A percentile compares a stretch with the other conserved stretches of the same genome.
Conservation (phyloP, 805 yeast species). For the Nakazawaea ambrosiae region DNA sequence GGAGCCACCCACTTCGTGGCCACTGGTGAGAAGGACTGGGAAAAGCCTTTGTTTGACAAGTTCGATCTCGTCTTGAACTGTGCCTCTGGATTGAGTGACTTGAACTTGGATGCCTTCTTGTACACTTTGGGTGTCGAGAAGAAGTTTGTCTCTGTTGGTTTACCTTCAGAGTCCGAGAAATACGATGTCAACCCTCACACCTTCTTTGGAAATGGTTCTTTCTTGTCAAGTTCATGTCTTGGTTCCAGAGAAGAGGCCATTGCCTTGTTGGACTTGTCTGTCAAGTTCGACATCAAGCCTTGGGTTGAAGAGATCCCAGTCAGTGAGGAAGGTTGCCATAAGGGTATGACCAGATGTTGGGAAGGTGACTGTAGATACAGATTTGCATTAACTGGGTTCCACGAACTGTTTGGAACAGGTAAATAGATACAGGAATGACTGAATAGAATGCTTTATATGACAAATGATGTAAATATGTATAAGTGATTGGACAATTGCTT, state of each 20-base stretch:
- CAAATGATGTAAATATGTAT: no score
- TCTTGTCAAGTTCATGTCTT: constrained; percentile 37
- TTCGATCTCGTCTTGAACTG: constrained; percentile 36
- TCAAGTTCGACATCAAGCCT: constrained; percentile 36
- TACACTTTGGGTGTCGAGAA: constrained; percentile 29
- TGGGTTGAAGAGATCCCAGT: constrained; percentile 46
- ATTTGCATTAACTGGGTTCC: constrained; percentile 42
- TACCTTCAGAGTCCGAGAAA: constrained; percentile 33
- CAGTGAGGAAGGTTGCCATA: constrained; percentile 32
- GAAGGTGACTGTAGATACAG: constrained; percentile 45
- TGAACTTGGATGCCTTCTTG: constrained; percentile 27
- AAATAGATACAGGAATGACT: constrained; percentile 2
- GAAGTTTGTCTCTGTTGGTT: constrained; percentile 40
- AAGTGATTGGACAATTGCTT: no score
- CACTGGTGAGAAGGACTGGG: constrained; percentile 41
- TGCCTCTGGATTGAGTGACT: constrained; percentile 32
- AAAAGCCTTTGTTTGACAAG: constrained; percentile 20
- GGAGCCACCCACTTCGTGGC: constrained; percentile 39
- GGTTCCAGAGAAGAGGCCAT: constrained; percentile 42
- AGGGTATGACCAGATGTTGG: constrained; percentile 37
- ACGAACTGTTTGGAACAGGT: constrained; percentile 32
- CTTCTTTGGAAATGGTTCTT: constrained; percentile 39
- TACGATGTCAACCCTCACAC: constrained; percentile 41
- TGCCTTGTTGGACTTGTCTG: constrained; percentile 39
- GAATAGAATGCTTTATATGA: no score